Base-by-base conservation (phyloP, 495 filamentous ascomycete species). In the Penicillium soppii region DNA sequence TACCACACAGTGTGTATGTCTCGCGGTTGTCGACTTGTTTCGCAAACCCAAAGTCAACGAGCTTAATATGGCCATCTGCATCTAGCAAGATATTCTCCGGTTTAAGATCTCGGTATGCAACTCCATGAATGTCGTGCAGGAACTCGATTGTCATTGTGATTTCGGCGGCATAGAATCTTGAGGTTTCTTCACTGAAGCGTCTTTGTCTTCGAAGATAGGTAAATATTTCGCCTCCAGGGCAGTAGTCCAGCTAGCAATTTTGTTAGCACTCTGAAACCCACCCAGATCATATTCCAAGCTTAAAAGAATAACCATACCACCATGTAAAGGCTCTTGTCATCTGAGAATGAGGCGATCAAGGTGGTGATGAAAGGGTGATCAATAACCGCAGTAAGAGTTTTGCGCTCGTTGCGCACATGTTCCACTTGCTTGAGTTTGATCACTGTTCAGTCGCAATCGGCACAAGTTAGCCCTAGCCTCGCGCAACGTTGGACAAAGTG, bases 11-110 rank as follows among this genome's bases (percentile, higher is more conserved):
- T 6, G 94, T 98, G 66, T 97, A 97, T 4, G 92, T 98, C 73
- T 96, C 91, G 27, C 66, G 73, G 40, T 76, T 66, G 33, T 61
- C 67, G 5, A 75, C 65, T 58, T 75, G 68, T 75, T 97, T 97
- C 23, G 94, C 94, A 64, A 98, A 97, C 0, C 94, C 94, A 70
- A 98, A 98, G 69, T 98, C 94, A n/a, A 97, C 92, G 29, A 97
- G 77, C 69, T 94, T 96, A 63, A 98, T 82, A 69, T 98, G 94
- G 5, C 94, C 94, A 27, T 96, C 83, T 13, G 82, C 89, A 68
- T 97, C 94, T 19, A 97, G 76, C 17, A 97, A 77, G 39, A 98
- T 87, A 62, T 98, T 98, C 68, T 98, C 94, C 2, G 94, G 94
- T 68, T 98, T 97, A 60, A 98, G 69, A 61, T 98, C 94, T 16